Evolutionary conservation across 164 flowering plant genomes (phyloP).

Genomic region (Litsea cubeba): DNA sequence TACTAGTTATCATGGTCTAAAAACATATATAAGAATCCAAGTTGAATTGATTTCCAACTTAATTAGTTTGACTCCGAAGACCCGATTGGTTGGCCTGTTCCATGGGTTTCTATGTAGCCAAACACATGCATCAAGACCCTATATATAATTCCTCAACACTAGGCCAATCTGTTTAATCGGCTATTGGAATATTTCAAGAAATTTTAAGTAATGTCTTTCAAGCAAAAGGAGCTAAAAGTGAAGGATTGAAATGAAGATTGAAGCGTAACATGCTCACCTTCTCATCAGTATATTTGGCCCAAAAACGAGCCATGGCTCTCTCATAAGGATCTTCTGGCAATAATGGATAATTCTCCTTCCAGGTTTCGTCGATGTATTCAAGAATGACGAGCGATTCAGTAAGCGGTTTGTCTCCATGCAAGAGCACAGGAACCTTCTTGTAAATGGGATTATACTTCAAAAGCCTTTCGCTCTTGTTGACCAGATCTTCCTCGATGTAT

Average conservation of each 20-base stretch:
- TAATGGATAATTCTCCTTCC: neutral
- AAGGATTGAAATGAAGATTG: no score
- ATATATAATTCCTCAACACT: neutral
- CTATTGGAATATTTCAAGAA: no score
- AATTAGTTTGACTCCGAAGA: no score
- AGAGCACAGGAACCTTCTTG: slow-evolving; percentile 6
- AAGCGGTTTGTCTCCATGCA: slow-evolving; percentile 2
- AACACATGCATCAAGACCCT: neutral
- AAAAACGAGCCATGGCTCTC: slow-evolving; percentile 1
- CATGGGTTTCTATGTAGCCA: neutral
- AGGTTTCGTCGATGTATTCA: slow-evolving; percentile 8
- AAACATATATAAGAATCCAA: no score
- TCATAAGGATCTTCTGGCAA: slow-evolving; percentile 9
- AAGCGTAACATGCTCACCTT: neutral
- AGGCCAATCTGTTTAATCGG: neutral
- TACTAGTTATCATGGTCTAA: no score
- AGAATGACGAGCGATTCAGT: slow-evolving; percentile 3
- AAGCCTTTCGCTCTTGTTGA: slow-evolving; percentile 23
- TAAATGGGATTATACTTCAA: slow-evolving; percentile 9
- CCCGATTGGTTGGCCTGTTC: neutral
- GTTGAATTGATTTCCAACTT: neutral
- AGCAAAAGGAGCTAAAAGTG: no score
- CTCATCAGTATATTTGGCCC: slow-evolving; percentile 2
- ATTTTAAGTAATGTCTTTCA: no score
- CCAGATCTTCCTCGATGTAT: slow-evolving; percentile 19